Percentiles rank a stretch among this genome's conserved stretches.
Conservation (phyloP, 2,329 filamentous ascomycete species). For the Dactylellina leptospora region DNA sequence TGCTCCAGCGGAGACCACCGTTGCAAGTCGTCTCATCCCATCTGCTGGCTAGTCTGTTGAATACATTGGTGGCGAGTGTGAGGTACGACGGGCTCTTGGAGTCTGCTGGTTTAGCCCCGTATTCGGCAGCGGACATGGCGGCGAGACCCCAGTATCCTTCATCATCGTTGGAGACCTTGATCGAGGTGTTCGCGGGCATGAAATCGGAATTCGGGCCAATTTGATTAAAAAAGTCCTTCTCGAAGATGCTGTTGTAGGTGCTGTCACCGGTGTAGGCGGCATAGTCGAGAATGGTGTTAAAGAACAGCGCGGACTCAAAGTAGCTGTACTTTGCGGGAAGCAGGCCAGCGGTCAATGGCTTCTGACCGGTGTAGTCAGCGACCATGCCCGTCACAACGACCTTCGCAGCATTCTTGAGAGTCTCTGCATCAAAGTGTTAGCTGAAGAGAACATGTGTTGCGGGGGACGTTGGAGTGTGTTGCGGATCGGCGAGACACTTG, state of each 20-base stretch:
- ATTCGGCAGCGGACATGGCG: conserved; percentile 73
- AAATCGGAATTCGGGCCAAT: conserved; percentile 26
- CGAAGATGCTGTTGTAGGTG: conserved; percentile 28
- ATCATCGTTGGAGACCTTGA: conserved; percentile 69
- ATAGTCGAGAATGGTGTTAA: conserved; percentile 45
- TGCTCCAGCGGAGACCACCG: conserved; percentile 83
- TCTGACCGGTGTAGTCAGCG: conserved; percentile 31
- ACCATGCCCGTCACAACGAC: conserved; percentile 22
- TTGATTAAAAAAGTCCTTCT: conserved; percentile 45
- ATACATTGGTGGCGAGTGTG: conserved; percentile 74
- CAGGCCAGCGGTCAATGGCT: conserved; percentile 28
- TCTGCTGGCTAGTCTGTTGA: conserved; percentile 73
- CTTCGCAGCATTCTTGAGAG: conserved; percentile 26
- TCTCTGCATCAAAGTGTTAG: conserved; percentile 10
- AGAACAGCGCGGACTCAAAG: conserved; percentile 42
- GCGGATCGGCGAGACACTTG: conserved; percentile 32
- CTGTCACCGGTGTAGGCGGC: conserved; percentile 44
- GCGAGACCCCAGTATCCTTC: conserved; percentile 78
- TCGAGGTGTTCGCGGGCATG: conserved; percentile 1
- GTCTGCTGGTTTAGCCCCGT: conserved; percentile 72
- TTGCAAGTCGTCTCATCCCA: conserved; percentile 75
- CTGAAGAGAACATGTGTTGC: conserved; percentile 24
- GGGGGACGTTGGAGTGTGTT: conserved; percentile 2
- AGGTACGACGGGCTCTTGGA: conserved; percentile 70
- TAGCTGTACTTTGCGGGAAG: conserved; percentile 23